A percentile compares a stretch with the other conserved stretches of the same genome.
phyloP scores from a whole-genome alignment of 2,329 filamentous ascomycete species.

The Chalara sp. region DNA sequence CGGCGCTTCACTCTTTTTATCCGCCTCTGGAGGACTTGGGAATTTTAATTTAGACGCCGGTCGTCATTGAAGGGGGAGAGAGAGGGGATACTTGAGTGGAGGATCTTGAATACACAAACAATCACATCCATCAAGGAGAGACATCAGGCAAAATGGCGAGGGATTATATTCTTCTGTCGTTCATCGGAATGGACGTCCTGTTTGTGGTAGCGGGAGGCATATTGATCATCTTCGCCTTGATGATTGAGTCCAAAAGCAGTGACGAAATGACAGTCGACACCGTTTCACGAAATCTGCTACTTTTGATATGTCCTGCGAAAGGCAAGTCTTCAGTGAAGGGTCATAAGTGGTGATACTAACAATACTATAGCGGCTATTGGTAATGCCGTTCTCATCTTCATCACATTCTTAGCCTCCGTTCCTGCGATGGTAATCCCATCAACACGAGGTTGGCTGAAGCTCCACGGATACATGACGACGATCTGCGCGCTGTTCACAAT shows the following conservation, averaged over 20 bases:
- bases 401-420: conserved; percentile 62
- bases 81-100: background rate
- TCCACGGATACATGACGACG: conserved; percentile 59
- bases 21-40: conserved; percentile 2
- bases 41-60: conserved; percentile 21
- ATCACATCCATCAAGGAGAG: background rate
- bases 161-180: conserved; percentile 46
- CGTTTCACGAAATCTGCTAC: conserved; percentile 43
- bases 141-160: conserved; percentile 30
- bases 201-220: conserved; percentile 45
- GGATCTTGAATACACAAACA: background rate
- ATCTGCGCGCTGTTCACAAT: conserved; percentile 57
- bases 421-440: conserved; percentile 64
- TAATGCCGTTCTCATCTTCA: conserved; percentile 66
- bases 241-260: conserved; percentile 36
- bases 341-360: conserved; percentile 13
- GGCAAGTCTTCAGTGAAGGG: conserved; percentile 31
- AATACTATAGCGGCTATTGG: conserved; percentile 52
- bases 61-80: conserved; percentile 17
- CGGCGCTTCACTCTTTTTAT: conserved; percentile 9
- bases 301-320: conserved; percentile 44
- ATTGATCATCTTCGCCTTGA: conserved; percentile 45
- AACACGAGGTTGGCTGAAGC: conserved; percentile 62
- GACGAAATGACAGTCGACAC: conserved; percentile 37
- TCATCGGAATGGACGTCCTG: conserved; percentile 41